Conservation (phyloP, 768 basidiomycete genomes). For the Phlebiopsis gigantea region DNA sequence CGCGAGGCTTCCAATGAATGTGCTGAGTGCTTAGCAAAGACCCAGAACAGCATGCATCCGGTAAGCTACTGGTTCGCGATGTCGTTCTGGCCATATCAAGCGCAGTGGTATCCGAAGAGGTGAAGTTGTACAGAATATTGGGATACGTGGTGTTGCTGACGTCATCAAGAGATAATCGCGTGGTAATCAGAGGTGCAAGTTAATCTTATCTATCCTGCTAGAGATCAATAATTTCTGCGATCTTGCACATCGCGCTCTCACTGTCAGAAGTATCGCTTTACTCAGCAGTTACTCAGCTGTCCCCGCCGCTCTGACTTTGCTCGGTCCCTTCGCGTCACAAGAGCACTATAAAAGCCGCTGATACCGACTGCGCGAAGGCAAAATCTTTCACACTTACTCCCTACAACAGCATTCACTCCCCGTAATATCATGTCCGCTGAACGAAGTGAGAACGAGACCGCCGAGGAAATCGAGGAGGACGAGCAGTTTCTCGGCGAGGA, state of each 20-base stretch:
- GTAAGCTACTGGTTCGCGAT: not conserved
- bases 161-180: not conserved
- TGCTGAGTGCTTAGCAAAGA: too few species aligned
- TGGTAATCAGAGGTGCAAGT: not conserved
- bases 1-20: too few species aligned
- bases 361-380: not conserved
- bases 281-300: constrained; percentile 4
- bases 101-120: constrained; percentile 5
- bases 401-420: not conserved
- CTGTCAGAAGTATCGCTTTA: not conserved
- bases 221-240: not conserved
- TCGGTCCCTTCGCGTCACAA: not conserved
- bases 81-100: constrained; percentile 9
- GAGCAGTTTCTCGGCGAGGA: constrained; percentile 62
- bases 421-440: constrained; percentile 28
- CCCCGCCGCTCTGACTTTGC: not conserved
- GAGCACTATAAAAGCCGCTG: constrained; percentile 1
- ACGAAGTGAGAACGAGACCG: constrained; percentile 34
- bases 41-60: too few species aligned
- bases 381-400: not conserved
- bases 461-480: constrained; percentile 35
- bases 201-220: constrained; percentile 2
- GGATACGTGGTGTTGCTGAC: constrained; percentile 4
- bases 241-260: not conserved
- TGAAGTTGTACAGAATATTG: constrained; percentile 12